Base-by-base conservation (phyloP, 192 early-diverging fungal genomes). In the Coemansia sp. region DNA sequence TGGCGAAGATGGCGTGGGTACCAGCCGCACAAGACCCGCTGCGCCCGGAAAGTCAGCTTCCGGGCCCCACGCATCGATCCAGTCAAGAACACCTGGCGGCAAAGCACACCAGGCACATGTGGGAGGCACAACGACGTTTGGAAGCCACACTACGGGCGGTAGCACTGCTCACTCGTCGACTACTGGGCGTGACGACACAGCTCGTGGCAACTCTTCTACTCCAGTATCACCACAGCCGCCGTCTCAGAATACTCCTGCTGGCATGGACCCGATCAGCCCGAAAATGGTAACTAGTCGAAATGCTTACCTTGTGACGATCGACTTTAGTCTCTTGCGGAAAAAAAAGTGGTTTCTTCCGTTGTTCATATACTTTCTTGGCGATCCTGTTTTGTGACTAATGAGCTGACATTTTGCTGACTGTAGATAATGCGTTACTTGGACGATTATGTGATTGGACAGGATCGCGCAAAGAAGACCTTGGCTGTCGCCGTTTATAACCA, bases 401-500 rank as follows among this genome's bases (percentile, higher is more conserved):
- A 59, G 15, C 12, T 59, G 29, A 34, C 33, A 1, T 16, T 36
- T 36, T 67, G 46, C 27, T 54, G 67, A 3, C 11, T 43, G 42
- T 84, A 93, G 90, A 91, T 93, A 71, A 88, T 90, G 60, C 86
- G 90, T 44, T 90, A 93, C 65, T 65, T 96, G 77, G 90, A 96
- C 82, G 91, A 94, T 49, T 93, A 93, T 75, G 90, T 96, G 8
- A 93, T 96, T 68, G 94, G 93, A 16, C 95, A 96, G 77, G 92
- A 91, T 41, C 84, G 88, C 24, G 88, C 94, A 22, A 96, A 96
- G 75, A 91, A 91, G 79, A 91, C 89, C 12, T 73, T 96, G 44
- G 85, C 95, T 1, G 94, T 95, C 3, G 93, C 95, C 12, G 90
- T 96, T 8, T 93, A 91, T 75, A 94, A 93, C 73, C 95, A 96